Evolutionary conservation across 78 protist species (phyloP), one percentile per base, ranked within the genome.

Genomic region (Guillardia theta): DNA sequence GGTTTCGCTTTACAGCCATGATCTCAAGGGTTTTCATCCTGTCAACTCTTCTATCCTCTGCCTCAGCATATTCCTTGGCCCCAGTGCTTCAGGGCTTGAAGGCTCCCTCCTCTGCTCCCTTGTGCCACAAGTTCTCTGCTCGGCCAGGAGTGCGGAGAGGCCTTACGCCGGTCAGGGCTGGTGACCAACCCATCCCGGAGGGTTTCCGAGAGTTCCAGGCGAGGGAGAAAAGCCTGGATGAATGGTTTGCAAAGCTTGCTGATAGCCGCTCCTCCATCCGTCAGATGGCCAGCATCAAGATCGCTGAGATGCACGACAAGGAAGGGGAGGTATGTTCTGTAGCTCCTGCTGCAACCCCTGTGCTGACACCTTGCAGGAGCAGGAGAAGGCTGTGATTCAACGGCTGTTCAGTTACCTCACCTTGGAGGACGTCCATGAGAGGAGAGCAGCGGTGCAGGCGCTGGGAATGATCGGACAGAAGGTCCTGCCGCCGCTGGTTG

Each of bases 391-490:
- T 36, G 41, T 70, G 45, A 70, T 70, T 1, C 36, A 12, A 43
- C 33, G 83, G 6, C 41, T 70, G 83, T 22, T 70, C 21, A 70
- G 12, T 36, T 24, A 36, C 36, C 83, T 70, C 46, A 24, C 22
- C 0, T 43, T 70, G 83, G 83, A 70, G 83, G 83, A 70, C 83
- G 83, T 70, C 46, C 83, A 70, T 24, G 83, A 70, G 83, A 36
- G 83, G 83, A 36, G 83, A 24, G 83, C 83, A 43, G 83, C 83
- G 83, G 83, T 70, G 41, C 83, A 70, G 83, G 33, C 45, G 45
- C 83, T 70, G 33, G 83, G 83, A 36, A 70, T 70, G 83, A 70
- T 70, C 36, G 83, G 83, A 12, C 46, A 24, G 41, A 70, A 70
- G 83, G 41, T 33, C 27, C 83, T 70, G 45, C 83, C 83, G 1